Conservation (phyloP, 139 green algal species). For the Raphidocelis subcapitata region DNA sequence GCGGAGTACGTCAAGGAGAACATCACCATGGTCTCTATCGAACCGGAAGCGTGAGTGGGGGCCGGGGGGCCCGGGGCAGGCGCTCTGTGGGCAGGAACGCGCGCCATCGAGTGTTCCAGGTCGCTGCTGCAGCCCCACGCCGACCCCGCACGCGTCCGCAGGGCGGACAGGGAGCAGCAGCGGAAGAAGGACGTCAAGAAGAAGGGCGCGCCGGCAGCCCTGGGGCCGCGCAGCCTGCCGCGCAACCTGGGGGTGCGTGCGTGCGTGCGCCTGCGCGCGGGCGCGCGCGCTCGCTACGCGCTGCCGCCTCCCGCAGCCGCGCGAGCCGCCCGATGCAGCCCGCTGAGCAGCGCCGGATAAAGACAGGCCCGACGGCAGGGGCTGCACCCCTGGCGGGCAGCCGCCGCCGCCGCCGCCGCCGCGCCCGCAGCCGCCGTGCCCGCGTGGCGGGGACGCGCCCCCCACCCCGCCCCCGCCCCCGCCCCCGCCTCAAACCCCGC, state of each 20-base stretch:
- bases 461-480: not conserved
- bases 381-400: no score
- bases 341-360: not conserved
- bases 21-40: constrained; percentile 54
- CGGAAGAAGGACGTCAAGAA: constrained; percentile 45
- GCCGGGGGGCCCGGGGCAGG: not conserved
- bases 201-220: not conserved
- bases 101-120: not conserved
- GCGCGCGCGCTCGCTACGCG: not conserved
- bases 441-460: no score
- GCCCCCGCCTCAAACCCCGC: constrained; percentile 25
- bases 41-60: constrained; percentile 14
- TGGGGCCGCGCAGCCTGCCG: not conserved
- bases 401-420: no score
- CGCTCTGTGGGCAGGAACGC: not conserved
- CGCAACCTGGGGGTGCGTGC: not conserved
- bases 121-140: not conserved
- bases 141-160: not conserved
- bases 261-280: not conserved
- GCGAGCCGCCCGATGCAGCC: not conserved
- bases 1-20: constrained; percentile 77
- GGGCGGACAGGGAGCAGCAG: constrained; percentile 22
- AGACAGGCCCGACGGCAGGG: no score
- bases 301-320: not conserved
- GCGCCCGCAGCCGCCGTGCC: no score